Conservation (phyloP, 805 yeast genomes). For the Cyberlindnera maritima region DNA sequence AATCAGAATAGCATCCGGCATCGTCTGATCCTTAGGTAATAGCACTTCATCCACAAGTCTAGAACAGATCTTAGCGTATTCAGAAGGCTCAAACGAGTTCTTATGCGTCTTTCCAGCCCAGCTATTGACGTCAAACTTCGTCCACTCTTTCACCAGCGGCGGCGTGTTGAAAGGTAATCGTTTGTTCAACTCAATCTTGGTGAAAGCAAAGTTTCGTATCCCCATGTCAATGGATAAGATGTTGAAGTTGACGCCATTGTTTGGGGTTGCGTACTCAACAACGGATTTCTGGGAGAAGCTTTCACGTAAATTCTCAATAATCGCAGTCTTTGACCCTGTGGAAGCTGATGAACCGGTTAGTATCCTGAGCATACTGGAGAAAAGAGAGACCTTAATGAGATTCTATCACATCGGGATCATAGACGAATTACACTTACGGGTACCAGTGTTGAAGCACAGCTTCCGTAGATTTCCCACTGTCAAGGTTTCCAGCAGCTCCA, state of each 20-base stretch:
- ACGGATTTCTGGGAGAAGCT: conserved; percentile 9
- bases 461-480: conserved; percentile 13
- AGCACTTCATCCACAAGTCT: conserved; percentile 27
- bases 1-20: conserved; percentile 43
- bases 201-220: conserved; percentile 34
- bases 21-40: conserved; percentile 16
- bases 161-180: conserved; percentile 20
- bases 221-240: conserved; percentile 38
- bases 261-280: conserved; percentile 17
- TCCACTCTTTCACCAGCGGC: conserved; percentile 34
- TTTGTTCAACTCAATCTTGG: conserved; percentile 27
- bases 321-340: conserved; percentile 16
- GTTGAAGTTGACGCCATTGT: conserved; percentile 19
- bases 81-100: conserved; percentile 23
- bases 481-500: conserved; percentile 9
- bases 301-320: conserved; percentile 7
- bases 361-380: not conserved
- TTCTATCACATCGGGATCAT: too few relatives aligned
- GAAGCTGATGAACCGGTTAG: conserved; percentile 7
- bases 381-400: not conserved
- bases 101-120: conserved; percentile 14
- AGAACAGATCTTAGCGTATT: conserved; percentile 25
- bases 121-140: conserved; percentile 30
- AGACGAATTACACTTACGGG: conserved; percentile 7
- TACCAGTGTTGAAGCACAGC: conserved; percentile 20